phyloP scores from a whole-genome alignment of 345 rosid genomes.

The Heritiera littoralis region DNA sequence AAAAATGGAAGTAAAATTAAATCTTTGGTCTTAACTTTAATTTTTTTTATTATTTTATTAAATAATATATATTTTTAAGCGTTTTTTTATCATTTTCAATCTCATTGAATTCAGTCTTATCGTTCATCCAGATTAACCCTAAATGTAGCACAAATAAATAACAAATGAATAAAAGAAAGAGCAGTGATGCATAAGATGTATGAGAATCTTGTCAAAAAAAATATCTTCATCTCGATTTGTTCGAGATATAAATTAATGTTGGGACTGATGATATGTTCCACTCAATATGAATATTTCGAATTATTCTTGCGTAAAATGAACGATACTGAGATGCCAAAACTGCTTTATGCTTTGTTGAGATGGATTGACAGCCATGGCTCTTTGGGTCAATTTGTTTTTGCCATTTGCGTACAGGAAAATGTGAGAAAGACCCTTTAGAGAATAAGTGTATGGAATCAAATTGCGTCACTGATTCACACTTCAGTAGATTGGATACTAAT shows the following conservation, averaged over 20 bases:
- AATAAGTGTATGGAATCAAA: not conserved
- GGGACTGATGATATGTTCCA: not conserved
- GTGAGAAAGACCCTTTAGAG: not conserved
- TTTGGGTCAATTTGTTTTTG: not conserved
- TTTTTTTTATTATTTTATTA: too few species aligned
- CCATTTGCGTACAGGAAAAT: too few species aligned
- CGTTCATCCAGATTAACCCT: too few species aligned
- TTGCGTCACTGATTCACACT: not conserved
- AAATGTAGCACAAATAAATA: too few species aligned
- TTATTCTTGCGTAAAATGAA: not conserved
- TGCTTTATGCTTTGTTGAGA: not conserved
- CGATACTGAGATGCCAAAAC: not conserved
- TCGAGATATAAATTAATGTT: not conserved
- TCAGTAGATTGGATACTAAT: not conserved
- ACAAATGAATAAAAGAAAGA: too few species aligned
- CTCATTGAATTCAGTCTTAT: too few species aligned
- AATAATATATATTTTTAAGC: too few species aligned
- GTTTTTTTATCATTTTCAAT: too few species aligned
- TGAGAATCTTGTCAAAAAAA: not conserved
- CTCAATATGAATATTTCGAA: not conserved
- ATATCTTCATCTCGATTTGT: not conserved
- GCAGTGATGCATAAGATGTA: not conserved
- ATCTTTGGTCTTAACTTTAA: too few species aligned
- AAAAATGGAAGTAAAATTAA: too few species aligned
- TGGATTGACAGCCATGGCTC: not conserved